Base-by-base conservation (phyloP, 2,329 filamentous ascomycete species). In the Phoma herbarum region DNA sequence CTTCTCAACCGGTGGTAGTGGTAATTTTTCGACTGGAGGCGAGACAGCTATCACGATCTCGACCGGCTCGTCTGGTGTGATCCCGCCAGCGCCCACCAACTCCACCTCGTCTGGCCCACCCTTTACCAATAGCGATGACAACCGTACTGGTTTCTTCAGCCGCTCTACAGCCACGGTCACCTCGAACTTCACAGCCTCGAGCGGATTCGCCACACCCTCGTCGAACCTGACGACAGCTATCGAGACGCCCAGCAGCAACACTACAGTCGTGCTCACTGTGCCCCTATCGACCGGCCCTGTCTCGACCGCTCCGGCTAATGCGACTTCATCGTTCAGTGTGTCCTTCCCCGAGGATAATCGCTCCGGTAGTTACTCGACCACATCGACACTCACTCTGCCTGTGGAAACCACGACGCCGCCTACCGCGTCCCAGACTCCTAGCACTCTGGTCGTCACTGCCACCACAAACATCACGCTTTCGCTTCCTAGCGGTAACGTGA, bases 161-260 rank as follows among this genome's bases (percentile, higher is more conserved):
- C 53, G 48, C 23, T 52, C 29, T 25, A 52, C 46, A 14, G 28
- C 44, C 11, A 60, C 48, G 20, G 12, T 48, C 11, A 41, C 37
- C 11, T 41, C 20, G 2, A 63, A 57, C 28, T 46, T 51, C 1
- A 62, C 62, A n/a, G 59, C 49, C 12, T 55, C 60, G 11, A 56
- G 43, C n/a, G 59, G 60, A n/a, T 54, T 55, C 47, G 25, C 25
- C 4, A 52, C 55, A 5, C 51, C 52, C 1, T 52, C 58, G 7
- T 14, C 41, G 11, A 59, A 59, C 33, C 9, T 43, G 5, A 46
- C 45, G 4, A 28, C 26, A 3, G 23, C 45, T 20, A 25, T 58
- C 29, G 49, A 44, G 35, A 58, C 50, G 5, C 50, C 50, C 8
- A 44, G 29, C 14, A 22, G n/a, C 12, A 53, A 45, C 33, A 54